A percentile compares a stretch with the other conserved stretches of the same genome.
These are phyloP conservation scores for Pyricularia grisea DNA, from an alignment of 2,329 filamentous ascomycete genomes.

Conservation along the genomic window DNA sequence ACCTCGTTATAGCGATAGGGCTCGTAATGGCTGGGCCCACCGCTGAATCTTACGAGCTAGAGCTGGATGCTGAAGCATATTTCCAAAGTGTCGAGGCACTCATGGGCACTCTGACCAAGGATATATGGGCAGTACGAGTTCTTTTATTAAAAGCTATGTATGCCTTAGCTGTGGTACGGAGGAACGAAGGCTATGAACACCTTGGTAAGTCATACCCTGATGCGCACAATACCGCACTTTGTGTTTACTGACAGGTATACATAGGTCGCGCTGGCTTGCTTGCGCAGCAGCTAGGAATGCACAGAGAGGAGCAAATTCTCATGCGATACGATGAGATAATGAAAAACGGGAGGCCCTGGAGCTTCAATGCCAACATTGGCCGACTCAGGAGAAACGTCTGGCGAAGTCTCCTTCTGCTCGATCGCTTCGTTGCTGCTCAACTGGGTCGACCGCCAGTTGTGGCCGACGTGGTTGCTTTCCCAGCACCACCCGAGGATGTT, in stretches of 20 bases:
- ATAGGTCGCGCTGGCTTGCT: slow-evolving; percentile 1
- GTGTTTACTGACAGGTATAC: neutral
- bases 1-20: slow-evolving; percentile 54
- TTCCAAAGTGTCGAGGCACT: slow-evolving; percentile 2
- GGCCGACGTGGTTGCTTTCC: slow-evolving; percentile 48
- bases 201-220: slow-evolving; percentile 32
- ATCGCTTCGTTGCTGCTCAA: slow-evolving; percentile 52
- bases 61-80: slow-evolving; percentile 3
- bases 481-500: slow-evolving; percentile 24
- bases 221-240: neutral
- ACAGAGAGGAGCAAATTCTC: slow-evolving; percentile 3
- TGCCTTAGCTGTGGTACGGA: slow-evolving; percentile 50
- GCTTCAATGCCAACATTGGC: slow-evolving; percentile 26
- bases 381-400: slow-evolving; percentile 46
- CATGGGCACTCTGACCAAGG: slow-evolving; percentile 11
- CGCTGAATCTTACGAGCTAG: slow-evolving; percentile 11
- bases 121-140: slow-evolving; percentile 57
- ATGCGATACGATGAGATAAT: slow-evolving; percentile 3
- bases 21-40: slow-evolving; percentile 45
- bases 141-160: slow-evolving; percentile 56
- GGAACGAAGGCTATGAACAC: slow-evolving; percentile 54
- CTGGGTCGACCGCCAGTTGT: slow-evolving; percentile 55
- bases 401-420: slow-evolving; percentile 55
- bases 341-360: slow-evolving; percentile 4
- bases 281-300: slow-evolving; percentile 4